Base-by-base conservation (phyloP, 73 alveolate species). In the Paramecium caudatum region DNA sequence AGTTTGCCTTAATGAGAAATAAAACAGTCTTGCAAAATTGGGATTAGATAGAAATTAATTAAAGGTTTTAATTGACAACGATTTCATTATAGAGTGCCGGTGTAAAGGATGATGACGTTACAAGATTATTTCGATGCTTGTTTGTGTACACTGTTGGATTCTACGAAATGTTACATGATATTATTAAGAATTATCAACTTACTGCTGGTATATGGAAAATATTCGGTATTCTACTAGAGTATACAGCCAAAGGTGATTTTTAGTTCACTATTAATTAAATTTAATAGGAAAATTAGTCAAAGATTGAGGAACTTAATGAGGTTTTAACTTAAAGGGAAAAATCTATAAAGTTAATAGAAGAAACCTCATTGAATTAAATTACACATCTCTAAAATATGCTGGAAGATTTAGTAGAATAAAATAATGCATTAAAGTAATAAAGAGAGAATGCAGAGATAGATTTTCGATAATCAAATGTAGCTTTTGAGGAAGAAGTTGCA, bases 31-130 rank as follows among this genome's bases (percentile, higher is more conserved):
- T 15, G 34, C 10, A 15, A 68, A 32, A 68, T 68, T 68, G 15
- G 50, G 84, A 27, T 34, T 68, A 25, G 47, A 68, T 15, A 34
- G 61, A 68, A 68, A 32, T 68, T 13, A 34, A 32, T 34, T 68
- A 34, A 34, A 68, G 84, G 50, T 37, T 34, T 34, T 68, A 68
- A 55, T 27, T 55, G 80, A 55, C 80, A 27, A 37, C 30, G 13
- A 27, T 55, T 55, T 49, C 25, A 55, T 55, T 55, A 43, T 55
- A 55, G 80, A 55, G 80, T 55, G 80, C 80, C 80, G 84, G 84
- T 32, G 50, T 68, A 17, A 34, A 68, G 84, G 61, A 34, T 32
- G 84, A 32, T 25, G 84, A 68, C 47, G 50, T 68, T 34, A 16
- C 55, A 32, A 68, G 84, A 10, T 49, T 68, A 12, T 68, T 32